Evolutionary conservation across 176 grass and related monocot species (phyloP).

Genomic region (Oryza nivara): DNA sequence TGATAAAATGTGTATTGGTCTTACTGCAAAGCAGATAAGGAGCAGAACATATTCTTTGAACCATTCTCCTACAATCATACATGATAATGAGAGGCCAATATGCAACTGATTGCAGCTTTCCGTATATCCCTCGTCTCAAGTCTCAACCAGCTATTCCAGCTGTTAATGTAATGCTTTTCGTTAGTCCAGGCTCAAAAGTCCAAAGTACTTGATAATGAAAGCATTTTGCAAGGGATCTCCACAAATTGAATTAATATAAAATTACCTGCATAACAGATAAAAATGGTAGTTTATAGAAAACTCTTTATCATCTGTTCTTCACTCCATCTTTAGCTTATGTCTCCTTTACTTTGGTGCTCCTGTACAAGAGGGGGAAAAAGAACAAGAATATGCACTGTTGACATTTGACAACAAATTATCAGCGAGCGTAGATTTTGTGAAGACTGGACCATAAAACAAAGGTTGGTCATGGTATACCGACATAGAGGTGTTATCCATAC

Average conservation of each 20-base stretch:
- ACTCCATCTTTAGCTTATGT: constrained; percentile 2
- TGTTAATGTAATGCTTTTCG: constrained; percentile 15
- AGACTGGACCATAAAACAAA: background rate
- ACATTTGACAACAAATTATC: background rate
- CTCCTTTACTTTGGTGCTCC: background rate
- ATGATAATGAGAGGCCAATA: constrained; percentile 5
- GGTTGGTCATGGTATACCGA: background rate
- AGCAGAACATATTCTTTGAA: constrained; percentile 27
- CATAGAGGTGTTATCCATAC: background rate
- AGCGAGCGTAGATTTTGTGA: background rate
- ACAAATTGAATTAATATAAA: constrained; percentile 1
- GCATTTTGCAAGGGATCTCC: background rate
- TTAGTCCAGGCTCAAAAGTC: background rate
- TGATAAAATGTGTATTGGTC: background rate
- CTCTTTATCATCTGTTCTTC: background rate
- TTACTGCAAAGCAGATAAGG: background rate
- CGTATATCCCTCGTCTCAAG: background rate
- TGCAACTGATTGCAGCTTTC: constrained; percentile 25
- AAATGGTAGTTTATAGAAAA: background rate
- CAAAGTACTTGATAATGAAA: constrained; percentile 1
- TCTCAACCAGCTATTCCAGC: constrained; percentile 14
- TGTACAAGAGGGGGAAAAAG: constrained; percentile 9
- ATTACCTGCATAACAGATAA: background rate
- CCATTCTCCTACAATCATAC: constrained; percentile 10
- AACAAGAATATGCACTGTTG: background rate